Evolutionary conservation across 345 rosid genomes (phyloP), one percentile per base, ranked within the genome.

Genomic region (Salix caprea): DNA sequence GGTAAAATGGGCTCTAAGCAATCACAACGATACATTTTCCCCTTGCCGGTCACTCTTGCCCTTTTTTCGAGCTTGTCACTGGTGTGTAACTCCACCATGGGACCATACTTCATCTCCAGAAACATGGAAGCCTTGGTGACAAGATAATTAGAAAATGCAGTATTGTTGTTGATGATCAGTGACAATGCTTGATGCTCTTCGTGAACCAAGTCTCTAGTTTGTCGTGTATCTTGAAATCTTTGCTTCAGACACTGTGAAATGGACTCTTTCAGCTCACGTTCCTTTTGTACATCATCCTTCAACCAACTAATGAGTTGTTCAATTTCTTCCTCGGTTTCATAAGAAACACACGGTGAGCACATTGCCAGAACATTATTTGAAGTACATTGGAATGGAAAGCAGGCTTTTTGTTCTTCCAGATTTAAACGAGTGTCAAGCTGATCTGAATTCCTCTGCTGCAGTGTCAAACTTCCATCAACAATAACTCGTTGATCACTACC

Each of bases 1-100:
- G 94, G 90, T 90, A 89, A 91, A 72, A 91, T 85, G 32, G 87
- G 90, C 88, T 96, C 99, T 72, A 96, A 85, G 80, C 99, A 96
- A 78, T 86, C 87, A 62, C 99, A 96, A 61, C 97, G 82, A 62
- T 83, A 89, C 77, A 87, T 84, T 80, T 85, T 90, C 69, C 90
- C 96, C 76, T 71, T 86, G 73, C 78, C 80, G 37, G 62, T 80
- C 75, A 84, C 72, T 78, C 80, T 85, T 65, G 81, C 84, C 85
- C 84, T 87, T 82, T 90, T 88, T 71, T 87, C 91, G 66, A 67
- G 79, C 79, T 83, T 88, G 61, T 83, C 89, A 26, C 64, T 75
- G 34, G 68, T 72, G 77, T 86, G 91, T 23, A 84, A 65, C 80
- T 84, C 89, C 40, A 65, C 66, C 80, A 80, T 87, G 67, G 87